Percentiles rank a stretch among this genome's conserved stretches.
These are phyloP conservation scores for Mycocentrospora acerina DNA, from an alignment of 2,329 filamentous ascomycete genomes.

Conservation along the genomic window DNA sequence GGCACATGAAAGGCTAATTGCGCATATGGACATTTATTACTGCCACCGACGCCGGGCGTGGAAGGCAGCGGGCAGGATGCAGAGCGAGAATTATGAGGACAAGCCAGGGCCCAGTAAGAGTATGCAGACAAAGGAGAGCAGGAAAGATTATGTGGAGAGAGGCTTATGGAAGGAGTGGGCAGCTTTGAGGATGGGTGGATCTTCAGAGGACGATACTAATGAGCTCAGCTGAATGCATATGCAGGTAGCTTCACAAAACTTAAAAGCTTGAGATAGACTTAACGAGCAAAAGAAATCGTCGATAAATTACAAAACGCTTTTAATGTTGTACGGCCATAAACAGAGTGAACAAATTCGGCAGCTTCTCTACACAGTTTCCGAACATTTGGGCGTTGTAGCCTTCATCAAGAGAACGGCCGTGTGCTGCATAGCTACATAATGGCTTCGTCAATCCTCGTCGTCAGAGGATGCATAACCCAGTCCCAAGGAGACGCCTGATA, in stretches of 20 bases:
- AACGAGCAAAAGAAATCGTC: too few species aligned
- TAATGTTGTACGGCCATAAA: too few species aligned
- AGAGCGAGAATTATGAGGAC: conserved; percentile 2
- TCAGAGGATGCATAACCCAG: conserved; percentile 48
- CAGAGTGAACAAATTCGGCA: too few species aligned
- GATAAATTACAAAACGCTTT: too few species aligned
- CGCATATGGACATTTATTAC: conserved; percentile 16
- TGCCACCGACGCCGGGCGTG: not conserved
- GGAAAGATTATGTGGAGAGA: conserved; percentile 19
- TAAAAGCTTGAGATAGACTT: too few species aligned
- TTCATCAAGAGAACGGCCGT: too few species aligned
- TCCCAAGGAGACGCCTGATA: conserved; percentile 32
- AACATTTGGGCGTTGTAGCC: too few species aligned
- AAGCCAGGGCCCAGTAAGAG: conserved; percentile 10
- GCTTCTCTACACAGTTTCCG: too few species aligned
- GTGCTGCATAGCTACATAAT: too few species aligned
- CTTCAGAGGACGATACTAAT: conserved; percentile 3
- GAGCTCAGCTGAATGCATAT: too few species aligned
- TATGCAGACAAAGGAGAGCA: conserved; percentile 17
- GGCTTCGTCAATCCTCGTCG: conserved; percentile 38
- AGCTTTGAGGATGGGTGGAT: conserved; percentile 12
- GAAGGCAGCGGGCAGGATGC: conserved; percentile 1
- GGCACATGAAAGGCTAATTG: conserved; percentile 21
- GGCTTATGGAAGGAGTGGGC: conserved; percentile 19
- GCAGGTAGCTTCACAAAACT: too few species aligned